These are phyloP conservation scores for Noccaea caerulescens DNA, from an alignment of 345 rosid species.

Conservation along the genomic window DNA sequence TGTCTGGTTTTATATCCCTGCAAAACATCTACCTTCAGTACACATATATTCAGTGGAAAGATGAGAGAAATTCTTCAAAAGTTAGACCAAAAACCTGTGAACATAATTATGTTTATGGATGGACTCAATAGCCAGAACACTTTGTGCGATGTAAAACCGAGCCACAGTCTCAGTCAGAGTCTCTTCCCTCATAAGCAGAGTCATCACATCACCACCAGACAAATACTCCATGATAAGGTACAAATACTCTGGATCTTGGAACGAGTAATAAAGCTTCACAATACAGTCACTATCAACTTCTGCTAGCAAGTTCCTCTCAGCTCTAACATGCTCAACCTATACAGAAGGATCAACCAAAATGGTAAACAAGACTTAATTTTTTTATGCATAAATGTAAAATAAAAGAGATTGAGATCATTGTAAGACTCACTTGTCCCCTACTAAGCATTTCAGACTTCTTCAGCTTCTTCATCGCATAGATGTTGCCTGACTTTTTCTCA, in stretches of 20 bases:
- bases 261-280: conserved; percentile 90
- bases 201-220: conserved; percentile 96
- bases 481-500: conserved; percentile 79
- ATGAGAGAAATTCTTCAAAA: not conserved
- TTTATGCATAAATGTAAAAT: not conserved
- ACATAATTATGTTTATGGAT: conserved; percentile 90
- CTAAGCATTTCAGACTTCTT: conserved; percentile 98
- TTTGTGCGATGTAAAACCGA: conserved; percentile 87
- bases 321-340: conserved; percentile 92
- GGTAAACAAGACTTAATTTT: not conserved
- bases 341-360: conserved; percentile 15
- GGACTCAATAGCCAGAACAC: conserved; percentile 89
- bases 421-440: conserved; percentile 83
- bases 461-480: conserved; percentile 94
- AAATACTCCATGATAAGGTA: conserved; percentile 93
- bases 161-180: conserved; percentile 92
- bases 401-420: not conserved
- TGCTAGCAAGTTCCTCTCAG: conserved; percentile 96
- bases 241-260: conserved; percentile 81
- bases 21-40: conserved; percentile 32
- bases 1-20: conserved; percentile 99
- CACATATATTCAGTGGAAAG: not conserved
- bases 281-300: conserved; percentile 90
- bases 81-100: conserved; percentile 74
- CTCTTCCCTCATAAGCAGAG: conserved; percentile 91